Percentiles rank a stretch among this genome's conserved stretches.
These are phyloP conservation scores for Lactifluus piperatus DNA, from an alignment of 768 basidiomycete species.

Conservation along the genomic window DNA sequence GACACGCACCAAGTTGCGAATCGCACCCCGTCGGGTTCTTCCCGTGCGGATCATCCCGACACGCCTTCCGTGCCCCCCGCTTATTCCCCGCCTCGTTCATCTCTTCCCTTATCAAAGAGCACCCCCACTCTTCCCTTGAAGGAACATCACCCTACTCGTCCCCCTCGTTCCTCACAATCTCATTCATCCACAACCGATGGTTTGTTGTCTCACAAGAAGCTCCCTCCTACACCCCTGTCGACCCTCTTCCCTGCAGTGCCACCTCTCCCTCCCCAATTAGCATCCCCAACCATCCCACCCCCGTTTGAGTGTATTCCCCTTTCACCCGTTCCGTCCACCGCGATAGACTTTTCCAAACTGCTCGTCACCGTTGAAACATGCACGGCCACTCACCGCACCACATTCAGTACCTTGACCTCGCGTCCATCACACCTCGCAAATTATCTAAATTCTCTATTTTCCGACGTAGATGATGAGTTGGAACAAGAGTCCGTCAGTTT, in stretches of 20 bases:
- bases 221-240: constrained; percentile 21
- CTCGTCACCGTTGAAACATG: constrained; percentile 71
- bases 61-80: constrained; percentile 19
- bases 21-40: not conserved
- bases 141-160: constrained; percentile 27
- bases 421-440: constrained; percentile 56
- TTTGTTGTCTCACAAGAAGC: constrained; percentile 23
- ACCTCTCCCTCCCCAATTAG: constrained; percentile 38
- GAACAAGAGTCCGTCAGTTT: constrained; percentile 46
- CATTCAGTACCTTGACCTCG: constrained; percentile 55
- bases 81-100: constrained; percentile 23
- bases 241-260: constrained; percentile 42
- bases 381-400: constrained; percentile 56
- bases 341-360: constrained; percentile 51
- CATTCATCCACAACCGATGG: constrained; percentile 21
- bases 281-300: constrained; percentile 38
- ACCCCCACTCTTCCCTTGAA: constrained; percentile 20
- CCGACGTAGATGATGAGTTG: constrained; percentile 27
- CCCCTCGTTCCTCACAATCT: constrained; percentile 28
- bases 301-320: constrained; percentile 63
- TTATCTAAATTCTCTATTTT: constrained; percentile 25
- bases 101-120: constrained; percentile 22
- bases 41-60: constrained; percentile 3
- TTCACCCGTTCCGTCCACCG: constrained; percentile 37
- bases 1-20: not conserved